These are phyloP conservation scores for Lagenidium giganteum DNA, from an alignment of 352 stramenopile species.

Conservation along the genomic window DNA sequence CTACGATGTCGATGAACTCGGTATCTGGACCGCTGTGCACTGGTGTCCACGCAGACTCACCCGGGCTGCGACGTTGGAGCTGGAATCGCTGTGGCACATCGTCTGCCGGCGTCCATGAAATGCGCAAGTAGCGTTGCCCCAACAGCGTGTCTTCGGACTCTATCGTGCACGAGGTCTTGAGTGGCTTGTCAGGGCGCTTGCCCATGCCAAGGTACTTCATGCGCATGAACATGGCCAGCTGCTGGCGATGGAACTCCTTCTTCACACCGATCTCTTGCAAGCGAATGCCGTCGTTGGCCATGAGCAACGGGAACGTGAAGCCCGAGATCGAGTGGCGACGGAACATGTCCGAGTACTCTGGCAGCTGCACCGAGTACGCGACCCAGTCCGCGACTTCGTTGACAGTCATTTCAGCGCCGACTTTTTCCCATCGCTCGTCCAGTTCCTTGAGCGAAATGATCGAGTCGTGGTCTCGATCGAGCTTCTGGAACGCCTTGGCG, in stretches of 20 bases:
- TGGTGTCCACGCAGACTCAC: conserved; percentile 43
- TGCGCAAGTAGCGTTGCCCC: conserved; percentile 37
- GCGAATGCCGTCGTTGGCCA: conserved; percentile 72
- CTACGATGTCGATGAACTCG: conserved; percentile 66
- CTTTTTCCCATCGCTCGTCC: conserved; percentile 70
- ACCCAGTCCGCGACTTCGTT: conserved; percentile 81
- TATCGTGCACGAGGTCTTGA: conserved; percentile 15
- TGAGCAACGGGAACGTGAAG: conserved; percentile 83
- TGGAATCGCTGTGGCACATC: conserved; percentile 58
- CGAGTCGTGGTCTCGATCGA: conserved; percentile 75
- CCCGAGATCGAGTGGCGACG: conserved; percentile 76
- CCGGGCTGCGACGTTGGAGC: conserved; percentile 59
- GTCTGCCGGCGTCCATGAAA: conserved; percentile 49
- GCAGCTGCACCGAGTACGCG: conserved; percentile 69
- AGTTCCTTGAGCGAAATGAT: conserved; percentile 80
- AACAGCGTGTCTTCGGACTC: conserved; percentile 2
- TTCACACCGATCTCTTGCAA: conserved; percentile 73
- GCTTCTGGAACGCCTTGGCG: conserved; percentile 58
- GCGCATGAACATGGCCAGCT: conserved; percentile 79
- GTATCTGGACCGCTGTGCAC: conserved; percentile 65
- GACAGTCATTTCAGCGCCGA: conserved; percentile 83
- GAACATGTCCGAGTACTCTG: conserved; percentile 81
- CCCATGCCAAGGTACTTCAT: conserved; percentile 81
- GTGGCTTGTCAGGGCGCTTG: conserved; percentile 41
- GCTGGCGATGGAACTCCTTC: conserved; percentile 66